phyloP scores from a whole-genome alignment of 2,329 filamentous ascomycete species.

The Stagonosporopsis vannaccii region DNA sequence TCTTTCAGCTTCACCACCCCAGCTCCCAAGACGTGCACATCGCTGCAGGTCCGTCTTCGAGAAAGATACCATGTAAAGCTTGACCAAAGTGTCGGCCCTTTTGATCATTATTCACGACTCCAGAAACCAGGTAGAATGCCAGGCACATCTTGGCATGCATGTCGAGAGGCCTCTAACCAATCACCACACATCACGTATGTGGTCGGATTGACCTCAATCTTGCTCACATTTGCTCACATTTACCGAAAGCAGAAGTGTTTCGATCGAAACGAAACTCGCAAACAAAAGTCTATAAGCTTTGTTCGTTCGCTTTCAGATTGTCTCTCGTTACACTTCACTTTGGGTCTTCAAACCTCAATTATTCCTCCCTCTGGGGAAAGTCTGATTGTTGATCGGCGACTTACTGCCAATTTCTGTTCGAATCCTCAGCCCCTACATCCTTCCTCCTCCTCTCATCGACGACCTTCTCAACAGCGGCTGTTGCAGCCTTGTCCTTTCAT shows the following conservation, averaged over 20 bases:
- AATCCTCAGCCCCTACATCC: not conserved
- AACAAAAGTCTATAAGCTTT: not conserved
- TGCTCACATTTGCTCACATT: slow-evolving; percentile 29
- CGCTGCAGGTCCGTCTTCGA: not conserved
- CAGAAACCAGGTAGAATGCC: slow-evolving; percentile 6
- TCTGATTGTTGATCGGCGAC: not conserved
- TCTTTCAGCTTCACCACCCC: not conserved
- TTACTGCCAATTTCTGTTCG: not conserved
- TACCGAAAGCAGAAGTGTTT: not conserved
- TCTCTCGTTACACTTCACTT: not conserved
- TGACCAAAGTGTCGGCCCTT: slow-evolving; percentile 7
- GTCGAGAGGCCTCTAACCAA: slow-evolving; percentile 4
- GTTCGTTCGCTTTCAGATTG: not conserved
- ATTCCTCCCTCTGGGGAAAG: not conserved
- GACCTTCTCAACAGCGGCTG: not conserved
- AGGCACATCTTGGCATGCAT: slow-evolving; percentile 9
- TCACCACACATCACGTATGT: slow-evolving; percentile 1
- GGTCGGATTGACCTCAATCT: slow-evolving; percentile 28
- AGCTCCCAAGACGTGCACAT: slow-evolving; percentile 4
- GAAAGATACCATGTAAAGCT: slow-evolving; percentile 3
- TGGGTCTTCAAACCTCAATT: not conserved
- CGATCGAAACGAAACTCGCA: not conserved
- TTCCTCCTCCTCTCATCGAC: not conserved
- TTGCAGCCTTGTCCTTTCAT: not conserved
- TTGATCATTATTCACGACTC: not conserved